These are phyloP conservation scores for Xylaria sp. DNA, from an alignment of 2,329 filamentous ascomycete genomes.

Conservation along the genomic window DNA sequence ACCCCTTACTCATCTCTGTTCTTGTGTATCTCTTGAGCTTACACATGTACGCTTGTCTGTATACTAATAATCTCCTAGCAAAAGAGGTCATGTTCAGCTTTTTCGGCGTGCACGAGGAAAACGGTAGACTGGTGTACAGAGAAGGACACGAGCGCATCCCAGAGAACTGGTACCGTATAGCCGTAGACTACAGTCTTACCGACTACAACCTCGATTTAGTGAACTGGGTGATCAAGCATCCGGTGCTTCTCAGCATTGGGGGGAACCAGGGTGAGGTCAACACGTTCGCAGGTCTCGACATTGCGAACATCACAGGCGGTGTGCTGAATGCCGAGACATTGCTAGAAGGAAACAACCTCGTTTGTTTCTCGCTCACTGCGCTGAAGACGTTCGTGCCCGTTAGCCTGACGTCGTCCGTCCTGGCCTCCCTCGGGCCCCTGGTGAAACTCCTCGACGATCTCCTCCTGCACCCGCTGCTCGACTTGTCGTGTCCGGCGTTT, in stretches of 20 bases:
- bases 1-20: slow-evolving; percentile 31
- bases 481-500: slow-evolving; percentile 48
- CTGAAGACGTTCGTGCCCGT: slow-evolving; percentile 57
- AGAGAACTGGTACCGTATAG: slow-evolving; percentile 62
- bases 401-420: slow-evolving; percentile 52
- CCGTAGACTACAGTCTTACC: slow-evolving; percentile 59
- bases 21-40: neutral
- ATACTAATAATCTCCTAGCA: slow-evolving; percentile 40
- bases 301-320: slow-evolving; percentile 57
- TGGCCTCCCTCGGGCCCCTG: slow-evolving; percentile 49
- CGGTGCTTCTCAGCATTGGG: slow-evolving; percentile 59
- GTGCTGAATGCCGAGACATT: slow-evolving; percentile 57
- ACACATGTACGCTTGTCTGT: neutral
- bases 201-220: slow-evolving; percentile 55
- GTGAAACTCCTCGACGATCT: slow-evolving; percentile 51
- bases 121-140: slow-evolving; percentile 56
- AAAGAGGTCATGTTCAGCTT: slow-evolving; percentile 58
- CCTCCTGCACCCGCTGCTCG: slow-evolving; percentile 46
- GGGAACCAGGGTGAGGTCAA: slow-evolving; percentile 64
- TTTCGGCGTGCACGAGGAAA: slow-evolving; percentile 57
- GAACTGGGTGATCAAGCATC: slow-evolving; percentile 53
- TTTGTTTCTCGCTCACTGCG: slow-evolving; percentile 54
- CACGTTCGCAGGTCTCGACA: slow-evolving; percentile 60
- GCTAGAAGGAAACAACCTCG: slow-evolving; percentile 59
- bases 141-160: slow-evolving; percentile 64